These are phyloP conservation scores for Quercus agrifolia DNA, from an alignment of 306 rosid species.

Conservation along the genomic window DNA sequence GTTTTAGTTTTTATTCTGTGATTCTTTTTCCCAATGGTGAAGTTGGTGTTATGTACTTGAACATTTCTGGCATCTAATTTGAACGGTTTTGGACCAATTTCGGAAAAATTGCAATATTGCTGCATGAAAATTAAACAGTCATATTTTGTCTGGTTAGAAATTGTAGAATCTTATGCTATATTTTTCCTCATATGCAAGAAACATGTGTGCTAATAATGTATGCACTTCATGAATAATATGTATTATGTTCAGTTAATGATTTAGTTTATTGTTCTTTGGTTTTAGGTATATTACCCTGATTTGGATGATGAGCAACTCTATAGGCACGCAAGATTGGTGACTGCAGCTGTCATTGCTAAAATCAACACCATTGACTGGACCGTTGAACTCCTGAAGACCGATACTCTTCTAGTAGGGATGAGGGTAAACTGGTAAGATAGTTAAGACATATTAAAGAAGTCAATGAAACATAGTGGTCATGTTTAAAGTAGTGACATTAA, in stretches of 20 bases:
- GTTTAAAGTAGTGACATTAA: no score
- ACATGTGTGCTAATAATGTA: not conserved
- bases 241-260: not conserved
- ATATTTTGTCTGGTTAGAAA: no score
- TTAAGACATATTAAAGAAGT: no score
- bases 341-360: conserved; percentile 79
- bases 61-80: not conserved
- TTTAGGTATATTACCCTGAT: conserved; percentile 47
- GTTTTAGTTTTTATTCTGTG: not conserved
- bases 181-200: no score
- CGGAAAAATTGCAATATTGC: not conserved
- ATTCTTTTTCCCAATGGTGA: not conserved
- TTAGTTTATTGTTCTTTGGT: conserved; percentile 7
- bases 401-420: conserved; percentile 68
- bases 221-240: no score
- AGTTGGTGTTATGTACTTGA: not conserved
- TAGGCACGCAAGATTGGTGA: conserved; percentile 69
- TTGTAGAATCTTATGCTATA: no score
- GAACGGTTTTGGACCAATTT: not conserved
- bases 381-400: conserved; percentile 64
- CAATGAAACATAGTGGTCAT: no score
- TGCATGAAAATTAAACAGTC: no score
- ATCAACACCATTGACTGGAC: conserved; percentile 91
- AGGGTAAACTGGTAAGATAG: conserved; percentile 60
- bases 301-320: conserved; percentile 67